Evolutionary conservation across 139 green algal species (phyloP).

Genomic region (Chlamydomonas sp.): DNA sequence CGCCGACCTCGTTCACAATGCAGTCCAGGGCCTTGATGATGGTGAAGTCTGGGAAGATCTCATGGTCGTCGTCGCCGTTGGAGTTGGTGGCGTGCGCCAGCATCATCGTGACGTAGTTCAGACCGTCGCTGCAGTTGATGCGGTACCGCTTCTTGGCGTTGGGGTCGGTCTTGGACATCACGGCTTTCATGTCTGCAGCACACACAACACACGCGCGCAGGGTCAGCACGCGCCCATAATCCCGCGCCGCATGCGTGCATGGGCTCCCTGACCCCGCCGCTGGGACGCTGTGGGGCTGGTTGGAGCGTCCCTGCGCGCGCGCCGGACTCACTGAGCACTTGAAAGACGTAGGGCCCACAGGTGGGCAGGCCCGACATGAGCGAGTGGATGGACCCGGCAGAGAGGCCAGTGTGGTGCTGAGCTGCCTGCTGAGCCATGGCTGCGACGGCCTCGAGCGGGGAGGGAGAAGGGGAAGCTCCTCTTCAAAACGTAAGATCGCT

Average conservation of each 20-base stretch:
- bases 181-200: background rate
- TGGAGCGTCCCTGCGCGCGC: background rate
- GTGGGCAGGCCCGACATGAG: background rate
- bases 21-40: conserved; percentile 62
- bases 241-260: background rate
- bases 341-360: background rate
- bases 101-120: conserved; percentile 50
- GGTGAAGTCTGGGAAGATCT: conserved; percentile 33
- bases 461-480: too few species aligned
- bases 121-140: conserved; percentile 29
- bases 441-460: background rate
- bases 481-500: too few species aligned
- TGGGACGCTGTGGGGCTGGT: too few species aligned
- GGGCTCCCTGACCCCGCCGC: too few species aligned
- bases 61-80: conserved; percentile 38
- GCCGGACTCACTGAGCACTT: conserved; percentile 2
- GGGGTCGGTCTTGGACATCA: background rate
- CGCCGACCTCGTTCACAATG: conserved; percentile 51
- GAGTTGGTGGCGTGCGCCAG: conserved; percentile 79
- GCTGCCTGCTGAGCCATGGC: background rate
- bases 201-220: background rate
- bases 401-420: background rate
- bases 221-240: background rate
- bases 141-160: conserved; percentile 14
- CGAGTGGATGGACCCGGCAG: background rate